Evolutionary conservation across 345 rosid genomes (phyloP).

Genomic region (Aquilaria sinensis): DNA sequence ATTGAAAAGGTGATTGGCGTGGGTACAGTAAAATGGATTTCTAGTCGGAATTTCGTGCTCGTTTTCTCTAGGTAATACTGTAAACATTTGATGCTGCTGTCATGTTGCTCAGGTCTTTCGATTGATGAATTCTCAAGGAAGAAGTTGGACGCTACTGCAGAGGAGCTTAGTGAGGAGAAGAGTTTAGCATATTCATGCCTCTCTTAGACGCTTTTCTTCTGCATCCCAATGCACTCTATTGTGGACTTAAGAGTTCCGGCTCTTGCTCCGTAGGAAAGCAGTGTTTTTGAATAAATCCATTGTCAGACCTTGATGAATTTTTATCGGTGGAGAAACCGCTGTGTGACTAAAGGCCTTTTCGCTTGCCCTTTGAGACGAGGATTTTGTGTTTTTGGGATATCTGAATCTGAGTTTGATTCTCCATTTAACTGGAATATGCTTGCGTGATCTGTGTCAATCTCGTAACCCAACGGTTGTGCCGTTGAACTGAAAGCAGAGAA

Average conservation of each 20-base stretch:
- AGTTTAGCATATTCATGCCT: conserved; percentile 95
- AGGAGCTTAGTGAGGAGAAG: conserved; percentile 90
- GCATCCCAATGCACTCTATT: not conserved
- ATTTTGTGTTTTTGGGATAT: conserved; percentile 3
- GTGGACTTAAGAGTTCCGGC: conserved; percentile 5
- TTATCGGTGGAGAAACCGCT: conserved; percentile 8
- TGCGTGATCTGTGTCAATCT: no score
- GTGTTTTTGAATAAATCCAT: conserved; percentile 31
- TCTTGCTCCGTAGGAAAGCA: conserved; percentile 2
- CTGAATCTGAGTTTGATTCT: not conserved
- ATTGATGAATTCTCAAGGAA: conserved; percentile 92
- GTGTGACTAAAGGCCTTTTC: not conserved
- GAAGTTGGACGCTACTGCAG: conserved; percentile 90
- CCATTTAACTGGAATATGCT: conserved; percentile 2
- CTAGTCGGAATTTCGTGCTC: not conserved
- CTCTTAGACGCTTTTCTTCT: conserved; percentile 25
- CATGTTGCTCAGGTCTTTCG: conserved; percentile 40
- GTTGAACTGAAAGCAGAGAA: no score
- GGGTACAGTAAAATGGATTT: not conserved
- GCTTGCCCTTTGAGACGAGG: not conserved
- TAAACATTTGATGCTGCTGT: not conserved
- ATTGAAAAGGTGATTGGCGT: no score
- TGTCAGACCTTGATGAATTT: conserved; percentile 11
- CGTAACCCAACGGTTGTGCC: no score
- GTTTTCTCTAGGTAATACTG: not conserved